A percentile compares a stretch with the other conserved stretches of the same genome.
These are phyloP conservation scores for Vanderwaltozyma tropicalis DNA, from an alignment of 805 yeast genomes.

Conservation along the genomic window DNA sequence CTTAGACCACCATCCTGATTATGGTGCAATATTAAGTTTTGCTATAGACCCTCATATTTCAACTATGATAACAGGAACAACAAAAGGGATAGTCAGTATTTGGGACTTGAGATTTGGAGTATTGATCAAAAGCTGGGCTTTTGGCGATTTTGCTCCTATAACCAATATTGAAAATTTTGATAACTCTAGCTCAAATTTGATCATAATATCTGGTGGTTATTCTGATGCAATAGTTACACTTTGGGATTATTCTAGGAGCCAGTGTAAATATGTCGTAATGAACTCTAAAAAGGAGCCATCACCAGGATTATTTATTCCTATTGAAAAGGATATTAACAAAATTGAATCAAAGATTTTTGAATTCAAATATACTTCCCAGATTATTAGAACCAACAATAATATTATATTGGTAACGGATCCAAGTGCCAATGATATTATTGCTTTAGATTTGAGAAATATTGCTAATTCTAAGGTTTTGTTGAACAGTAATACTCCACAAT, in stretches of 20 bases:
- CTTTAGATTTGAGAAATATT: slow-evolving; percentile 11
- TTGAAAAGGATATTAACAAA: slow-evolving; percentile 5
- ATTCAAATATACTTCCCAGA: not conserved
- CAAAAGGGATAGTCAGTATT: slow-evolving; percentile 58
- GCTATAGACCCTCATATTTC: slow-evolving; percentile 40
- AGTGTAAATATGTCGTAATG: slow-evolving; percentile 40
- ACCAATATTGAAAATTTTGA: slow-evolving; percentile 32
- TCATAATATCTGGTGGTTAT: slow-evolving; percentile 60
- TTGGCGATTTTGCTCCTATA: slow-evolving; percentile 43
- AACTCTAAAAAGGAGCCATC: slow-evolving; percentile 17
- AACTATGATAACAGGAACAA: slow-evolving; percentile 71
- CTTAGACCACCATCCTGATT: slow-evolving; percentile 45
- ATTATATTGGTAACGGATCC: slow-evolving; percentile 13
- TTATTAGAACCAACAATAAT: slow-evolving; percentile 4
- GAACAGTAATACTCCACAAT: slow-evolving; percentile 3
- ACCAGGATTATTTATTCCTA: slow-evolving; percentile 12
- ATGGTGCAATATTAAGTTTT: slow-evolving; percentile 59
- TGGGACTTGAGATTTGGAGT: slow-evolving; percentile 74
- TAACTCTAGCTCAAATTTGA: slow-evolving; percentile 25
- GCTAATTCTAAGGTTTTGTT: slow-evolving; percentile 6
- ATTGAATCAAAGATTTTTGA: not conserved
- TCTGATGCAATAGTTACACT: slow-evolving; percentile 49
- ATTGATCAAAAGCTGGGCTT: slow-evolving; percentile 50
- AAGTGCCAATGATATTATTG: slow-evolving; percentile 10
- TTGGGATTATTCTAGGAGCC: slow-evolving; percentile 63